Conservation (phyloP, 441 rosid species). For the Arabidopsis hybrid region DNA sequence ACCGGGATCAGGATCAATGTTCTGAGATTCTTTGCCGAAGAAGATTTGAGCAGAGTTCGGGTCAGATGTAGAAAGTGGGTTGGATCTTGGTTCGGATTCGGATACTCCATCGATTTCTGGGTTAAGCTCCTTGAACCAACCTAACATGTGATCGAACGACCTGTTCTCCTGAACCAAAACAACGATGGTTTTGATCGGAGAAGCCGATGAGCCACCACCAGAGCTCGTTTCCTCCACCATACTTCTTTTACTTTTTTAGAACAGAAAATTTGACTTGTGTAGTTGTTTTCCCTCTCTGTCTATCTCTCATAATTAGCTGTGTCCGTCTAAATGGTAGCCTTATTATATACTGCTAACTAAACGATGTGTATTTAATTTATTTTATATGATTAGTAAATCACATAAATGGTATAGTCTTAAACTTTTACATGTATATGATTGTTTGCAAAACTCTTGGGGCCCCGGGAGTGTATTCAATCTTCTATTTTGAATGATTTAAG, state of each 20-base stretch:
- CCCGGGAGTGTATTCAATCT: no score
- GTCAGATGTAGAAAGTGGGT: conserved; percentile 73
- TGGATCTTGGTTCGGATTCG: conserved; percentile 81
- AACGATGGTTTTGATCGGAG: conserved; percentile 84
- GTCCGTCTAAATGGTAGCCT: neutral
- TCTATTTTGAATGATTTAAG: no score
- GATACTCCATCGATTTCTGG: conserved; percentile 80
- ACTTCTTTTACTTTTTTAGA: conserved; percentile 4
- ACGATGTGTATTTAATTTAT: neutral
- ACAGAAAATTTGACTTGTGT: no score
- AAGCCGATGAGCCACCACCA: conserved; percentile 39
- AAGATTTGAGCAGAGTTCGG: conserved; percentile 51
- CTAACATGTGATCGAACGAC: conserved; percentile 87
- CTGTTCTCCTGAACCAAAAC: conserved; percentile 90
- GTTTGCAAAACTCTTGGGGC: no score
- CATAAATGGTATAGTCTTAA: neutral
- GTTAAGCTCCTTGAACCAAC: conserved; percentile 84
- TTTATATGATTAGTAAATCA: conserved; percentile 5
- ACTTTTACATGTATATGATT: no score
- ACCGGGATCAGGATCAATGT: conserved; percentile 87
- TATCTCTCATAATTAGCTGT: neutral
- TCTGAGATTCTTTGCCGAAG: conserved; percentile 61
- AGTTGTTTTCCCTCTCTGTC: neutral
- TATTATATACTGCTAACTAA: conserved; percentile 2
- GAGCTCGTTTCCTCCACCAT: conserved; percentile 50